Conservation (phyloP, 768 basidiomycete genomes). For the Pisolithus albus region DNA sequence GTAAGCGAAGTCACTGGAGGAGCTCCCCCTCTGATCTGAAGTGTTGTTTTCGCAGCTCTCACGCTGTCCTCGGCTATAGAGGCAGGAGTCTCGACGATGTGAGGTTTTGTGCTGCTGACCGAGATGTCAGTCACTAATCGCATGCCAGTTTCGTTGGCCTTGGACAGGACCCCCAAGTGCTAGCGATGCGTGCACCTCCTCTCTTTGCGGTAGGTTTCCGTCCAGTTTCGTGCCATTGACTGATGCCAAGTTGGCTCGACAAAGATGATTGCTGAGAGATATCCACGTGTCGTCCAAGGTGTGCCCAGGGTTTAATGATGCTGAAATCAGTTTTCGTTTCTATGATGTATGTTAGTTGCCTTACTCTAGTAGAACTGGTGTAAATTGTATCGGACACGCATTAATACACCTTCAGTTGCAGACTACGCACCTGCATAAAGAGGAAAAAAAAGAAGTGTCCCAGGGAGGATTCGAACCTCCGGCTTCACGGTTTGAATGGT, state of each 20-base stretch:
- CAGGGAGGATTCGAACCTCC: slow-evolving; percentile 36
- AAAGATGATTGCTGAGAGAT: slow-evolving; percentile 59
- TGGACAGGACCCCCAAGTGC: slow-evolving; percentile 75
- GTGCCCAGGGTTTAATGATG: slow-evolving; percentile 31
- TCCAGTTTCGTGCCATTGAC: neutral
- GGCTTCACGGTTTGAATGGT: slow-evolving; percentile 29
- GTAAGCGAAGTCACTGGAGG: slow-evolving; percentile 33
- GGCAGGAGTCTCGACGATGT: slow-evolving; percentile 86
- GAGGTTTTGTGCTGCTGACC: slow-evolving; percentile 13
- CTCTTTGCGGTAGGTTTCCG: slow-evolving; percentile 48
- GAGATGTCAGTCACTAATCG: neutral
- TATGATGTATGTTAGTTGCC: neutral
- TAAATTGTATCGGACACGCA: neutral
- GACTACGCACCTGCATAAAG: neutral
- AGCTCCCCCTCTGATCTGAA: neutral
- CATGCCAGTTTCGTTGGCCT: slow-evolving; percentile 66
- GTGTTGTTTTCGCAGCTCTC: slow-evolving; percentile 36
- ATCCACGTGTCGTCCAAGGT: slow-evolving; percentile 64
- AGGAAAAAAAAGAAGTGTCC: slow-evolving; percentile 14
- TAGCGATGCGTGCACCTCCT: slow-evolving; percentile 65
- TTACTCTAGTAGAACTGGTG: neutral
- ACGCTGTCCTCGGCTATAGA: slow-evolving; percentile 71
- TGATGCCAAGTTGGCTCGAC: slow-evolving; percentile 3
- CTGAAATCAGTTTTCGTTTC: neutral
- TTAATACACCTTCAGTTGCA: too few relatives aligned